These are phyloP conservation scores for Thelonectria olida DNA, from an alignment of 2,329 filamentous ascomycete genomes.

Conservation along the genomic window DNA sequence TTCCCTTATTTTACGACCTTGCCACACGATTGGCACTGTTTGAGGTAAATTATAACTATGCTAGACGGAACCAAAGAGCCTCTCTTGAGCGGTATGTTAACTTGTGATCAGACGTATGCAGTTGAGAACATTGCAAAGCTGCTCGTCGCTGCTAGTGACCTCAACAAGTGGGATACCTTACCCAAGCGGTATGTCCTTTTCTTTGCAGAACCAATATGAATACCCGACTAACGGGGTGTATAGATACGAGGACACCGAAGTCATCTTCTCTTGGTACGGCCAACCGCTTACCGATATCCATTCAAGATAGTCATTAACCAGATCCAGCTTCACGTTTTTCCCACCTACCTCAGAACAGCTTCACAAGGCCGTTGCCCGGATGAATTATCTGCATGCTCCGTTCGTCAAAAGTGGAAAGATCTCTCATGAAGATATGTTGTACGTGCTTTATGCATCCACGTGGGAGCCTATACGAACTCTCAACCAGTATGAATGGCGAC, in stretches of 20 bases:
- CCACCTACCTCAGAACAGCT: conserved; percentile 41
- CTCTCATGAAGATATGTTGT: conserved; percentile 49
- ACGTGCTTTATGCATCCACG: conserved; percentile 66
- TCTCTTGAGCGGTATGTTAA: background rate
- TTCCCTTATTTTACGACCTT: conserved; percentile 49
- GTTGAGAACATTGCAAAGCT: conserved; percentile 50
- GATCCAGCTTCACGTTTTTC: conserved; percentile 42
- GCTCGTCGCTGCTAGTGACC: conserved; percentile 47
- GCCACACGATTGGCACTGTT: conserved; percentile 52
- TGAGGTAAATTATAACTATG: conserved; percentile 43
- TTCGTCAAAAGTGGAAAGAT: conserved; percentile 50
- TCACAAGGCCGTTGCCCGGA: conserved; percentile 49
- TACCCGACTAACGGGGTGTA: conserved; percentile 1
- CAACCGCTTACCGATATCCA: background rate
- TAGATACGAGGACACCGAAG: conserved; percentile 53
- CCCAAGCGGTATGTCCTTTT: conserved; percentile 46
- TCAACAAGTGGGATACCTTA: conserved; percentile 43
- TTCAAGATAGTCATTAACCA: background rate
- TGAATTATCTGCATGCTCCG: conserved; percentile 51
- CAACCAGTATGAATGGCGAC: conserved; percentile 74
- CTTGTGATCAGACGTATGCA: conserved; percentile 48
- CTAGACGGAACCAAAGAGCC: background rate
- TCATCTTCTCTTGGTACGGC: conserved; percentile 48
- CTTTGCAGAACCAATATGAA: background rate
- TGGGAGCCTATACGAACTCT: conserved; percentile 73